Conservation (phyloP, 139 green algal genomes). For the Nannochloris sp. region DNA sequence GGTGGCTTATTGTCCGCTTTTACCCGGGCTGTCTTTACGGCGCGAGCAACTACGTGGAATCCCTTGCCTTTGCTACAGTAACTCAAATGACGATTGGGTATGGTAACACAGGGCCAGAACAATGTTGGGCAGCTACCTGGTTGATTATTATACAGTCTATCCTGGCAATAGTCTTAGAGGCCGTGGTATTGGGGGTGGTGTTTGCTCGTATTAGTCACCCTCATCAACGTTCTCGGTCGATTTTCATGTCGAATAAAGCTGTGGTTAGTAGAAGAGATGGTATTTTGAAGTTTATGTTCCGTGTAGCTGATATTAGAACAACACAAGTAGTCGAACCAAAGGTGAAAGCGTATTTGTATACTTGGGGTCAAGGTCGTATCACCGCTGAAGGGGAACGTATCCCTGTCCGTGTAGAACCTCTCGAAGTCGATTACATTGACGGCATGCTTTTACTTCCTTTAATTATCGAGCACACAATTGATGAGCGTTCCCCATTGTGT, state of each 20-base stretch:
- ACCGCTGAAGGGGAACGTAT: conserved; percentile 77
- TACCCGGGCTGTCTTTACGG: conserved; percentile 29
- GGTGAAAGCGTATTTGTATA: conserved; percentile 54
- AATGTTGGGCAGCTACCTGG: conserved; percentile 56
- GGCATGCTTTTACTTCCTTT: conserved; percentile 73
- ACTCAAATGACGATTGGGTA: conserved; percentile 49
- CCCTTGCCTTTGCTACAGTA: conserved; percentile 33
- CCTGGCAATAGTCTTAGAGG: conserved; percentile 58
- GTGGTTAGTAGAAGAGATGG: conserved; percentile 71
- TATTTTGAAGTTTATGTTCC: conserved; percentile 89
- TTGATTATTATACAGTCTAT: conserved; percentile 67
- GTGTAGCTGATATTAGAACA: conserved; percentile 70
- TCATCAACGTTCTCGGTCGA: conserved; percentile 70
- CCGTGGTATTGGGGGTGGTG: conserved; percentile 68
- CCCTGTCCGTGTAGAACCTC: conserved; percentile 33
- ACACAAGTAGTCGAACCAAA: conserved; percentile 25
- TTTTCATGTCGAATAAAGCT: conserved; percentile 76
- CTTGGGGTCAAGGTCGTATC: conserved; percentile 53
- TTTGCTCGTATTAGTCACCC: conserved; percentile 75
- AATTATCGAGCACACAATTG: conserved; percentile 77
- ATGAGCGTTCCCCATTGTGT: conserved; percentile 72
- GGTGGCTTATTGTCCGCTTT: conserved; percentile 24
- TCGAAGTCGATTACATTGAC: conserved; percentile 54
- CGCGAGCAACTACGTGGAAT: conserved; percentile 33
- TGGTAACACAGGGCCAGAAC: conserved; percentile 57